Evolutionary conservation across 805 yeast species (phyloP).

Genomic region (Wickerhamiella musiphila): DNA sequence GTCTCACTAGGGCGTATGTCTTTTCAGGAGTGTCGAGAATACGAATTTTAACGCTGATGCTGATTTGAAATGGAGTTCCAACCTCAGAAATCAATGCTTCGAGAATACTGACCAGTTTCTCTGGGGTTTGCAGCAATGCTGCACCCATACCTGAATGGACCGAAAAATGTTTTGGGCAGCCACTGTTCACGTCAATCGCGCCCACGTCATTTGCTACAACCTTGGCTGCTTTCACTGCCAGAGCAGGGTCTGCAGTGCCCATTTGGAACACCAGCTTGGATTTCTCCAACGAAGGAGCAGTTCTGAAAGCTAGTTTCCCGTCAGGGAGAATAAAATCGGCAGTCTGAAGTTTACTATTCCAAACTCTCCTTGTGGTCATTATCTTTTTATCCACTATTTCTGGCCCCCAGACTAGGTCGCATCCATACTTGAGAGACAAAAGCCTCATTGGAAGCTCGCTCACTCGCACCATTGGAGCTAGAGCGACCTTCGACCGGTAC

Average conservation of each 20-base stretch:
- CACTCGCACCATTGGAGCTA: constrained; percentile 91
- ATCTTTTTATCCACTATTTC: constrained; percentile 82
- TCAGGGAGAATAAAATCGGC: constrained; percentile 24
- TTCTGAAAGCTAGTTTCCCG: constrained; percentile 49
- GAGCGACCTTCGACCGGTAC: constrained; percentile 60
- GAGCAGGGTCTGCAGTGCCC: constrained; percentile 68
- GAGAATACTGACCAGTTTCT: constrained; percentile 52
- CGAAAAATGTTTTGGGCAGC: constrained; percentile 94
- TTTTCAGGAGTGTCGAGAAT: constrained; percentile 45
- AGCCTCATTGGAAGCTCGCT: constrained; percentile 88
- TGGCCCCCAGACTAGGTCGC: constrained; percentile 93
- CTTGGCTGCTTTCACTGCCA: constrained; percentile 79
- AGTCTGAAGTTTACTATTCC: constrained; percentile 27
- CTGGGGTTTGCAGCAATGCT: constrained; percentile 72
- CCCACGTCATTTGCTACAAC: constrained; percentile 72
- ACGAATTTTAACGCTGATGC: constrained; percentile 83
- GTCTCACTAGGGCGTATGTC: constrained; percentile 40
- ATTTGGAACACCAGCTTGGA: constrained; percentile 67
- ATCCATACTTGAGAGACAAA: constrained; percentile 65
- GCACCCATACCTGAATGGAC: constrained; percentile 98
- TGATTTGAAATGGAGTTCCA: constrained; percentile 58
- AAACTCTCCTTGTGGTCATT: constrained; percentile 46
- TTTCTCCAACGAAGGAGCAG: constrained; percentile 44
- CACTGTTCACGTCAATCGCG: constrained; percentile 88
- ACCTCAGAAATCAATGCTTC: constrained; percentile 54